Percentiles rank a stretch among this genome's conserved stretches.
phyloP scores from a whole-genome alignment of 2,329 filamentous ascomycete species.

The Colletotrichum ledebouriae region DNA sequence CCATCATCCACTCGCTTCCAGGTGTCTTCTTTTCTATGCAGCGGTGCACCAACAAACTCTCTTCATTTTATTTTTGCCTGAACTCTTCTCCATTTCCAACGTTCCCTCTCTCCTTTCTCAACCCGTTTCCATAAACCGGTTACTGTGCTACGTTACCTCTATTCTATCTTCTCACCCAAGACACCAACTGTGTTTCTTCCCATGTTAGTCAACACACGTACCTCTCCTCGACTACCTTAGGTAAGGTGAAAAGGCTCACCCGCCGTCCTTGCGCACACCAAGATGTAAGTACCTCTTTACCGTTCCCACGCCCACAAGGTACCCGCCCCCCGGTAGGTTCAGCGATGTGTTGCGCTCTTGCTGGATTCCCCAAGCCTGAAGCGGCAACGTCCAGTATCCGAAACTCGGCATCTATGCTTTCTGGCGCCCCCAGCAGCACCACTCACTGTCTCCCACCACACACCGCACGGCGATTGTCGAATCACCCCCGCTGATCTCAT shows the following conservation, averaged over 20 bases:
- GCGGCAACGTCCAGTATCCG: conserved; percentile 29
- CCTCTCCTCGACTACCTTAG: no score
- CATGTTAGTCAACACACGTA: no score
- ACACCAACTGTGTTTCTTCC: neutral
- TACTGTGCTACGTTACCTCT: neutral
- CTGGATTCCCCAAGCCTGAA: conserved; percentile 8
- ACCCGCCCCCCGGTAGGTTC: conserved; percentile 8
- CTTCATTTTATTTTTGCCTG: neutral
- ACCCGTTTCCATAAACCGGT: neutral
- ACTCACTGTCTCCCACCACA: neutral
- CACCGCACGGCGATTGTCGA: conserved; percentile 31
- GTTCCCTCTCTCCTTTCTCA: neutral
- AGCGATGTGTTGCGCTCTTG: conserved; percentile 20
- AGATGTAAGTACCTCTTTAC: conserved; percentile 10
- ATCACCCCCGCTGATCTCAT: conserved; percentile 40
- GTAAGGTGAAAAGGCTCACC: no score
- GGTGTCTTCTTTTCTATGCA: conserved; percentile 17
- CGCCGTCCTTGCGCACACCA: conserved; percentile 1
- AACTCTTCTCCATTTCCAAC: neutral
- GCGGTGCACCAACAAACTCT: conserved; percentile 27
- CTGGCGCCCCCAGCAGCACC: neutral
- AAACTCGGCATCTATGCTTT: conserved; percentile 32
- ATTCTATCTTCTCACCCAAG: neutral
- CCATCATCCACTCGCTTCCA: neutral
- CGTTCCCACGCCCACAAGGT: neutral